A percentile compares a stretch with the other conserved stretches of the same genome.
phyloP scores from a whole-genome alignment of 2,329 filamentous ascomycete species.

The Pestalotiopsis sp. region DNA sequence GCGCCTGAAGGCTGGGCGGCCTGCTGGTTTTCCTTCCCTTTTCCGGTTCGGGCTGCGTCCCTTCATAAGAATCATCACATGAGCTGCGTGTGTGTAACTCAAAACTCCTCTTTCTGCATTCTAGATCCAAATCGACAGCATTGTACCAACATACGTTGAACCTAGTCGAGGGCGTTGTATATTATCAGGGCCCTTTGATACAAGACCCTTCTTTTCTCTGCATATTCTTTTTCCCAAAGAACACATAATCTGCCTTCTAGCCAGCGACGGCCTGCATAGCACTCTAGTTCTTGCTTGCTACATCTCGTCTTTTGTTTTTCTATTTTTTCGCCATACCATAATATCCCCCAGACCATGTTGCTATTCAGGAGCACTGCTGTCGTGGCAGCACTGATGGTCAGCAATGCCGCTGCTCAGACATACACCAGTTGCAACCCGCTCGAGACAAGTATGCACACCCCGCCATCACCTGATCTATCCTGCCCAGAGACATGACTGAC shows the following conservation, averaged over 20 bases:
- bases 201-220: background rate
- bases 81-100: slow-evolving; percentile 14
- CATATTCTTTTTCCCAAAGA: background rate
- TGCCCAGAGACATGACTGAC: background rate
- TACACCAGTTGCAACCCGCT: slow-evolving; percentile 31
- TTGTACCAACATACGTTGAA: background rate
- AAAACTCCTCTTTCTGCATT: slow-evolving; percentile 12
- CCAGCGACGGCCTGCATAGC: background rate
- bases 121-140: background rate
- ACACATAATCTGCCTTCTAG: background rate
- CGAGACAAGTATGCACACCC: slow-evolving; percentile 24
- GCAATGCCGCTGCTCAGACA: slow-evolving; percentile 26
- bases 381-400: slow-evolving; percentile 21
- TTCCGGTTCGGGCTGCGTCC: slow-evolving; percentile 17
- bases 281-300: background rate
- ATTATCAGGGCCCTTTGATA: background rate
- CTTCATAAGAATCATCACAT: slow-evolving; percentile 16
- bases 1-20: background rate
- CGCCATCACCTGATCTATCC: background rate
- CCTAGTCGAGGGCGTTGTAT: background rate
- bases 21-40: slow-evolving; percentile 13
- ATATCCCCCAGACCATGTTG: slow-evolving; percentile 20
- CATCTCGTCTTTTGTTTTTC: slow-evolving; percentile 5
- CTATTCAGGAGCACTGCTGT: slow-evolving; percentile 20
- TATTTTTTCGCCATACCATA: slow-evolving; percentile 14